Conservation (phyloP, 495 filamentous ascomycete species). For the Friedmanniomyces endolithicus region DNA sequence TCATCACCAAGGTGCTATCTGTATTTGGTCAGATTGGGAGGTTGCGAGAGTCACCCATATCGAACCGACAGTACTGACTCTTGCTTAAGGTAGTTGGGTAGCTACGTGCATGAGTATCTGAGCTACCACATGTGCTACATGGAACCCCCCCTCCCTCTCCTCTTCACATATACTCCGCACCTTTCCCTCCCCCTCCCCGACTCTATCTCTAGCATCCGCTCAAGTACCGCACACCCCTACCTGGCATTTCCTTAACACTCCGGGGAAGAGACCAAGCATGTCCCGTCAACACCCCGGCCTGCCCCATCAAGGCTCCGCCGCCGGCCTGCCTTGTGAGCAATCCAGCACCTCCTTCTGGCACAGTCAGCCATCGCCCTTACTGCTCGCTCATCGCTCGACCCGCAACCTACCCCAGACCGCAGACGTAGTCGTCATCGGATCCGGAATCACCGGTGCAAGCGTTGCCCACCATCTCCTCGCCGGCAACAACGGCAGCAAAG, state of each 20-base stretch:
- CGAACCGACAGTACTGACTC: too few species aligned
- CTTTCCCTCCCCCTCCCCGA: too few species aligned
- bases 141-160: too few species aligned
- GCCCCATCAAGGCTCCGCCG: constrained; percentile 1
- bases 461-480: constrained; percentile 51
- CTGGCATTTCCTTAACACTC: background rate
- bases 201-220: background rate
- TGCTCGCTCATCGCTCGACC: constrained; percentile 50
- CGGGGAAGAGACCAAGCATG: background rate
- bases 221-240: background rate
- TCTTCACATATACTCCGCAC: too few species aligned
- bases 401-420: constrained; percentile 41
- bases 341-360: constrained; percentile 68
- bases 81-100: too few species aligned
- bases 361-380: constrained; percentile 40
- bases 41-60: too few species aligned
- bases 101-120: too few species aligned
- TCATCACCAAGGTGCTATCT: too few species aligned
- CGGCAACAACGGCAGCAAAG: constrained; percentile 14
- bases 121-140: too few species aligned
- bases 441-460: constrained; percentile 57
- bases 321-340: constrained; percentile 37
- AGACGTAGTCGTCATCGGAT: constrained; percentile 61
- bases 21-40: too few species aligned
- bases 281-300: constrained; percentile 11